Base-by-base conservation (phyloP, 257 asterid genomes). In the Verbena officinalis region DNA sequence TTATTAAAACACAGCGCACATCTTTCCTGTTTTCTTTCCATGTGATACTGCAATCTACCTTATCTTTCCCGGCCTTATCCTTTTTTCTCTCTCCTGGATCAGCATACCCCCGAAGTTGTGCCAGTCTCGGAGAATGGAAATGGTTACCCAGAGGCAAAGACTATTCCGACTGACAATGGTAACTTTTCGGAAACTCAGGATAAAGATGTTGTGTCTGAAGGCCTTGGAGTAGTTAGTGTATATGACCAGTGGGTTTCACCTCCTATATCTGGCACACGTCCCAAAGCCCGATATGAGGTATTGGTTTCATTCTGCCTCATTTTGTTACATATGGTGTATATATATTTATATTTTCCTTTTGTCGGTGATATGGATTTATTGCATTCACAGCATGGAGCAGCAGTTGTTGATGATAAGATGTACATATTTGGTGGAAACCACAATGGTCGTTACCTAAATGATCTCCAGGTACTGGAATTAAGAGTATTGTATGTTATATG, bases 201-300 rank as follows among this genome's bases (percentile, higher is more conserved):
- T 75, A 86, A 85, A 75, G 97, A 85, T 81, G 86, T 78, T 68
- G 88, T 82, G 27, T 80, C 80, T 24, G 97, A 83, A 80, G 87
- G 92, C 55, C 80, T 69, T 46, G 84, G 80, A 62, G 77, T 72
- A 52, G 85, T 87, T 79, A 70, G 73, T 75, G 82, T 89, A 39
- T 87, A 92, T 75, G 98, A 92, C 77, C 96, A 87, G 75, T 89
- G 97, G 97, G 81, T 87, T 77, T 77, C 79, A 62, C 98, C 91
- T 77, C 81, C 89, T 45, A 63, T 89, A 73, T 78, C 96, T 76
- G 95, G 97, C 69, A 39, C 76, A 59, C 71, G 54, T 59, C 98
- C 97, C 72, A 87, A 78, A 80, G 77, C 88, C 40, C 85, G 97
- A 78, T 89, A 89, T 50, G 95, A 89, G 95, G 98, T 92, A 67